Evolutionary conservation across 805 yeast species (phyloP), one percentile per base, ranked within the genome.

Genomic region (Wickerhamiella vanderwaltii): DNA sequence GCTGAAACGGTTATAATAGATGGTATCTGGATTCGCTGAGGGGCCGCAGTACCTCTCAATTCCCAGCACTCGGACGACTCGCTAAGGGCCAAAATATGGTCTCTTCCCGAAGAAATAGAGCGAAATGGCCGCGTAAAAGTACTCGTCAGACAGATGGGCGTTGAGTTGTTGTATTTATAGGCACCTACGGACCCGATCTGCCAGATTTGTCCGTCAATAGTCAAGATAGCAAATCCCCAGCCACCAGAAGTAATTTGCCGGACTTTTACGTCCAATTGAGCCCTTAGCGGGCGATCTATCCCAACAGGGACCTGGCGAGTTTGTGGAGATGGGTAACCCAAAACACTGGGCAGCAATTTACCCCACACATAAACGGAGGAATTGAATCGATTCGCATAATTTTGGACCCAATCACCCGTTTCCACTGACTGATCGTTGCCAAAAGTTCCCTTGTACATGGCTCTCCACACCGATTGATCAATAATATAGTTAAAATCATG

Each of bases 221-320:
- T 69, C 26, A 79, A 59, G 2, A 79, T 60, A 39, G 75, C 74
- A 46, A 77, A 73, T 3, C 77, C 69, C 51, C 67, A 79, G 1
- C 88, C 88, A 23, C 80, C 80, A 6, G 77, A 75, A 18, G 71
- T 63, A 1, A 79, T 61, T 48, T 73, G 77, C 1, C 67, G 52
- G 1, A 71, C 51, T 3, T 43, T 25, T 3, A 52, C 47, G 36
- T 23, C 36, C 4, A 33, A 13, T 17, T 20, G 6, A 23, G 11
- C 26, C 26, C 26, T 7, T 11, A 23, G 11, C 26, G 26, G 26
- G 26, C 26, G 26, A 22, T 33, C 17, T 9, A 33, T 20, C 6
- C 26, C 24, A 17, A 17, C 18, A 6, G 26, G 26, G 6, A 11
- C 16, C 17, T 22, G 24, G 12, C 28, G 16, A 5, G 17, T 6